A percentile compares a stretch with the other conserved stretches of the same genome.
phyloP scores from a whole-genome alignment of 2,329 filamentous ascomycete species.

The Claviceps cyperi region DNA sequence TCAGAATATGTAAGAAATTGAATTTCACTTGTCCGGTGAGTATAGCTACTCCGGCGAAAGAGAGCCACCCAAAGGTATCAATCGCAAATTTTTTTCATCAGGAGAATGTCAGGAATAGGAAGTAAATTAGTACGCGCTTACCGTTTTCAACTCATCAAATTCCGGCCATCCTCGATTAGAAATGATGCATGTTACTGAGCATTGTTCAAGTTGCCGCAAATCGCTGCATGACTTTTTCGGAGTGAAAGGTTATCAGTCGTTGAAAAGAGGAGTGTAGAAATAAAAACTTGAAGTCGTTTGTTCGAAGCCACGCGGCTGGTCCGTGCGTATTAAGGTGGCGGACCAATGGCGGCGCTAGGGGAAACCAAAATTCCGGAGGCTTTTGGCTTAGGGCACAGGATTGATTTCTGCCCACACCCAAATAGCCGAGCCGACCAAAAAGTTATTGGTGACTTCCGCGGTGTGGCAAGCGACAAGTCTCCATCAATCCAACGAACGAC shows the following conservation, averaged over 20 bases:
- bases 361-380: slow-evolving; percentile 17
- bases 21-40: slow-evolving; percentile 71
- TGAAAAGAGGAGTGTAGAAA: not conserved
- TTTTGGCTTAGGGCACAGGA: slow-evolving; percentile 27
- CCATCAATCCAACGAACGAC: slow-evolving; percentile 23
- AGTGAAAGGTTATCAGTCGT: accelerated
- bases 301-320: not conserved
- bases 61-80: slow-evolving; percentile 74
- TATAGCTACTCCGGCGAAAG: slow-evolving; percentile 81
- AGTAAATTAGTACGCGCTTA: not conserved
- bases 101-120: slow-evolving; percentile 18
- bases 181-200: not conserved
- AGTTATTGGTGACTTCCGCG: slow-evolving; percentile 24
- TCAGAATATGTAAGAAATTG: slow-evolving; percentile 99
- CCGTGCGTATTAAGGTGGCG: not conserved
- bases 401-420: slow-evolving; percentile 26
- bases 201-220: not conserved
- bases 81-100: slow-evolving; percentile 99
- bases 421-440: slow-evolving; percentile 25
- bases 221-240: not conserved
- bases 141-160: not conserved
- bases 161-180: not conserved
- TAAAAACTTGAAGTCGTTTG: not conserved
- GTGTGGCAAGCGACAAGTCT: slow-evolving; percentile 20
- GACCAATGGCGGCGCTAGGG: slow-evolving; percentile 8